Percentiles rank a stretch among this genome's conserved stretches.
These are phyloP conservation scores for Pythium guiyangense DNA, from an alignment of 352 stramenopile genomes.

Conservation along the genomic window DNA sequence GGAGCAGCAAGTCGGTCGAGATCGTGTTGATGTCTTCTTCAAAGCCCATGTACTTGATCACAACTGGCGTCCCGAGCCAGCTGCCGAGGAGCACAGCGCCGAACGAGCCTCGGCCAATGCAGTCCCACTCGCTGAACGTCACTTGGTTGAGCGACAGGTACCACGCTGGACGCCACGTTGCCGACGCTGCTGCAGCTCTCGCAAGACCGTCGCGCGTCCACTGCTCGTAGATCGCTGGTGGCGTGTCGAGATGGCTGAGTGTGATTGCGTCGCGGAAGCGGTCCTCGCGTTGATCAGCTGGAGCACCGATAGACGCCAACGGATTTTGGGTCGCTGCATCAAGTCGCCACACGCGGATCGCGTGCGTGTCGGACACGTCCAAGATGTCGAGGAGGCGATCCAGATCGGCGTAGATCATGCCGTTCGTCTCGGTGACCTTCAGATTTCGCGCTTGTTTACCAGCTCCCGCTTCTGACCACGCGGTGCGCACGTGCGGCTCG, in stretches of 20 bases:
- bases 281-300: no score
- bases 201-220: background rate
- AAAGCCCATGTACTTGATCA: conserved; percentile 13
- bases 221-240: background rate
- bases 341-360: no score
- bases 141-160: background rate
- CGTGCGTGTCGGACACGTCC: no score
- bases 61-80: conserved; percentile 5
- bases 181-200: no score
- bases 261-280: background rate
- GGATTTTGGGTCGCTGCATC: no score
- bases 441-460: background rate
- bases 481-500: background rate
- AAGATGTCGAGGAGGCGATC: conserved; percentile 9
- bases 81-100: conserved; percentile 1
- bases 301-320: no score
- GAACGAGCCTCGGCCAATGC: conserved; percentile 2
- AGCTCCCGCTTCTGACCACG: conserved; percentile 1
- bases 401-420: conserved; percentile 7
- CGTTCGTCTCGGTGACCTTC: background rate
- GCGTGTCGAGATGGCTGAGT: background rate
- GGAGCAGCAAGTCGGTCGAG: no score
- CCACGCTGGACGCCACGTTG: background rate
- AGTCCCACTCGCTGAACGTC: background rate
- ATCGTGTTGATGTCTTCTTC: conserved; percentile 2